Conservation (phyloP, 441 rosid genomes). For the Erysimum pusillum region DNA sequence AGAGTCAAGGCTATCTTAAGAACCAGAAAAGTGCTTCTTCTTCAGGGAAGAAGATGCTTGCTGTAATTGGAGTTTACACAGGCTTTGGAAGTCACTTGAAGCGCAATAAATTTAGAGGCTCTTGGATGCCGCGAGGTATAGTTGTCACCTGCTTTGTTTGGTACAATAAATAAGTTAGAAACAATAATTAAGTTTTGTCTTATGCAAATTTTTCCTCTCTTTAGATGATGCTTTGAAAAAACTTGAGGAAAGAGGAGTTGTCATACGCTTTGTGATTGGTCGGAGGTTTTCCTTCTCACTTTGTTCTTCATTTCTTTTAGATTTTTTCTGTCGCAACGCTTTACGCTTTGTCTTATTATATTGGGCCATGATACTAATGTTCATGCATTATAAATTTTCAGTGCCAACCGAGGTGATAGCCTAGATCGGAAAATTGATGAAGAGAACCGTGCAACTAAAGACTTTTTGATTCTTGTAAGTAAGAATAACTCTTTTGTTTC, state of each 20-base stretch:
- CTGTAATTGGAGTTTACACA: constrained; percentile 91
- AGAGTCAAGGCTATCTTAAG: constrained; percentile 86
- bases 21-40: constrained; percentile 60
- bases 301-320: constrained; percentile 41
- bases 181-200: neutral
- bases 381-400: constrained; percentile 52
- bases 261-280: constrained; percentile 92
- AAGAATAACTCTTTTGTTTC: constrained; percentile 17
- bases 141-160: constrained; percentile 15
- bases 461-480: constrained; percentile 89
- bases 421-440: constrained; percentile 81
- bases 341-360: neutral
- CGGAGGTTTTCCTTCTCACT: constrained; percentile 72
- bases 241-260: constrained; percentile 92
- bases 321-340: neutral
- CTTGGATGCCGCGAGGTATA: constrained; percentile 95
- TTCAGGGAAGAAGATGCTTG: constrained; percentile 70
- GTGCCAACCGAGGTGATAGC: constrained; percentile 95
- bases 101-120: constrained; percentile 80
- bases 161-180: neutral
- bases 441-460: constrained; percentile 74
- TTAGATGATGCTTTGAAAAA: constrained; percentile 83
- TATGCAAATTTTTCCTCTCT: constrained; percentile 16
- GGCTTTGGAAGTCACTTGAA: constrained; percentile 91
- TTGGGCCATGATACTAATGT: constrained; percentile 22